Evolutionary conservation across 1,284 basidiomycete species (phyloP), one percentile per base, ranked within the genome.

Genomic region (Moniliella sp.): DNA sequence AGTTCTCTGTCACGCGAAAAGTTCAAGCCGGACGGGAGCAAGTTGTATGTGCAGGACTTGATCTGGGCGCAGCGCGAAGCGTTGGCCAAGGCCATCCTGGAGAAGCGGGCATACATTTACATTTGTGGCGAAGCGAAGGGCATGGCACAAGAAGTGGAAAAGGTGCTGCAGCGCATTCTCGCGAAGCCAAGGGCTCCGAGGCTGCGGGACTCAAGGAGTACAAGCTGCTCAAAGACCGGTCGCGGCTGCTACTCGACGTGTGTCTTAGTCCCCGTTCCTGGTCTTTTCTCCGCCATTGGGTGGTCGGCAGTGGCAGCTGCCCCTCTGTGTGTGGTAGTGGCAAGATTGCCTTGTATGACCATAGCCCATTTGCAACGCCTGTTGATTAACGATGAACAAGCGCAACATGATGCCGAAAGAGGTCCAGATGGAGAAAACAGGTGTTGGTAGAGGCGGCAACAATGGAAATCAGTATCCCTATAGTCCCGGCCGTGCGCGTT

Each of bases 91-190:
- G 75, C 79, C 14, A 82, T 97, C 47, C 66, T 91, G 40, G 78
- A 82, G 45, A 78, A 80, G 61, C 82, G 91, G 65, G 88, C 80
- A 13, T 88, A 88, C 62, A 40, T 56, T 18, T 56, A 51, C 42
- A 53, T 46, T 26, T 94, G 88, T 53, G 88, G 91, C 58, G 88
- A 97, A 57, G 88, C 84, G 31, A 86, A 83, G 69, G 74, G 71
- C 61, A 97, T 97, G 88, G 75, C 75, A 56, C 84, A 83, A 61
- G 72, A 77, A 30, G 88, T 97, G 18, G 91, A 97, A 65, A 78
- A 81, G 48, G 69, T 73, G 18, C 67, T 97, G 28, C 73, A 73
- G 37, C 69, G 68, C 51, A 81, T 94, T 50, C 68, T 97, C n/a
- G 84, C 14, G 79, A 86, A 62, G 83, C 80, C 11, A 88, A 84